Conservation (phyloP, 768 basidiomycete genomes). For the Crepidotus variabilis region DNA sequence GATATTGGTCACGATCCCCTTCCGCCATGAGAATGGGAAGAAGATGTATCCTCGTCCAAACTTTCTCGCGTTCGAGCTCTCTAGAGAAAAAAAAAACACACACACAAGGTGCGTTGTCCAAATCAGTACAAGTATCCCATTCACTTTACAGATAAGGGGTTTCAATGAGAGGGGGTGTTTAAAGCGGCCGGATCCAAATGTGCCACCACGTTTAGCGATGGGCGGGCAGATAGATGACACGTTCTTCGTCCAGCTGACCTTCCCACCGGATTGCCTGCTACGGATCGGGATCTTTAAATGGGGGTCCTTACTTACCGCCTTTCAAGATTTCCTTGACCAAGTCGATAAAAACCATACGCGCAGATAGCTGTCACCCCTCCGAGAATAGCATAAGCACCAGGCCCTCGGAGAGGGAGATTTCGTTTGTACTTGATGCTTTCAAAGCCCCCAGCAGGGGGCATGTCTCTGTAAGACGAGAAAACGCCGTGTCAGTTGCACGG, state of each 20-base stretch:
- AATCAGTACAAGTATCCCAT: conserved; percentile 37
- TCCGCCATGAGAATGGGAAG: conserved; percentile 91
- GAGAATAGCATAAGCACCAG: conserved; percentile 81
- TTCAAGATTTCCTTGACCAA: conserved; percentile 90
- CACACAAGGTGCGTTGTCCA: conserved; percentile 16
- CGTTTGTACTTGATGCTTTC: conserved; percentile 93
- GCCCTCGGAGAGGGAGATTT: conserved; percentile 87
- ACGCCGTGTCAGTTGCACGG: neutral
- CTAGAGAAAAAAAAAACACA: conserved; percentile 38
- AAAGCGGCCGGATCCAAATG: conserved; percentile 59
- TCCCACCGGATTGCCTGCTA: neutral
- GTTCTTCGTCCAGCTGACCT: conserved; percentile 66
- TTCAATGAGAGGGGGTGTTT: conserved; percentile 14
- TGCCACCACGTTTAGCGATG: conserved; percentile 63
- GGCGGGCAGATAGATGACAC: conserved; percentile 58
- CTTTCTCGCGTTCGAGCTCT: conserved; percentile 89
- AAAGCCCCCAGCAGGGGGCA: conserved; percentile 94
- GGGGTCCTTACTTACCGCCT: conserved; percentile 64
- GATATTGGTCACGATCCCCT: conserved; percentile 85
- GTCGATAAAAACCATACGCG: conserved; percentile 86
- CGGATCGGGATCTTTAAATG: conserved; percentile 8
- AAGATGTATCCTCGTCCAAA: conserved; percentile 94
- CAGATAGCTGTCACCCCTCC: conserved; percentile 84
- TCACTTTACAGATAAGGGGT: conserved; percentile 35
- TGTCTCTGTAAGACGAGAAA: conserved; percentile 58